phyloP scores from a whole-genome alignment of 768 basidiomycete species.

The Rhodosporidiobolus sp. region DNA sequence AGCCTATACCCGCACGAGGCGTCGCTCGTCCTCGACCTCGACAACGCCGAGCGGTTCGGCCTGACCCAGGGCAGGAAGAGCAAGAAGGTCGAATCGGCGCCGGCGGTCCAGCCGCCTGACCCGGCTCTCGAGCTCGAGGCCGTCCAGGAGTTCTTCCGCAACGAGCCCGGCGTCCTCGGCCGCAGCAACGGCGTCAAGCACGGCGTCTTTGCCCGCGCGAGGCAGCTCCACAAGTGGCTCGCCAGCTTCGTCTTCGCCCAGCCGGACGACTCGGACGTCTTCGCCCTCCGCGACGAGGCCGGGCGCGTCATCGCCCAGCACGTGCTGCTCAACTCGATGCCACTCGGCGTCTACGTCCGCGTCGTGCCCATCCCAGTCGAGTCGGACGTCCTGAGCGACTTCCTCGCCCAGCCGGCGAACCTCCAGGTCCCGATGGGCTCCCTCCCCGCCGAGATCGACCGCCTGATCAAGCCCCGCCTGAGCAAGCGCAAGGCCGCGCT shows the following conservation, averaged over 20 bases:
- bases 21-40: background rate
- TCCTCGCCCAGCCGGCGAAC: constrained; percentile 55
- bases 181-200: constrained; percentile 72
- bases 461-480: constrained; percentile 13
- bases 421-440: constrained; percentile 44
- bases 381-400: constrained; percentile 59
- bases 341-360: constrained; percentile 64
- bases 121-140: constrained; percentile 2
- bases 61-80: background rate
- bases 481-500: constrained; percentile 49
- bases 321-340: constrained; percentile 64
- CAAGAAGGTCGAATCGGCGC: background rate
- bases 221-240: constrained; percentile 61
- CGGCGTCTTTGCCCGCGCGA: constrained; percentile 64
- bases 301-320: constrained; percentile 58
- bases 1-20: background rate
- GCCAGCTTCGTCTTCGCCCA: constrained; percentile 55
- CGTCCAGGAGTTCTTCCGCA: constrained; percentile 59
- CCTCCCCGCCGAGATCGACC: constrained; percentile 16
- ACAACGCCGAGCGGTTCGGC: background rate
- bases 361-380: constrained; percentile 60
- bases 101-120: background rate
- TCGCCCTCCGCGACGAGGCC: constrained; percentile 54
- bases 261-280: constrained; percentile 48
- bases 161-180: constrained; percentile 66